These are phyloP conservation scores for Tuber borchii DNA, from an alignment of 495 filamentous ascomycete species.

Conservation along the genomic window DNA sequence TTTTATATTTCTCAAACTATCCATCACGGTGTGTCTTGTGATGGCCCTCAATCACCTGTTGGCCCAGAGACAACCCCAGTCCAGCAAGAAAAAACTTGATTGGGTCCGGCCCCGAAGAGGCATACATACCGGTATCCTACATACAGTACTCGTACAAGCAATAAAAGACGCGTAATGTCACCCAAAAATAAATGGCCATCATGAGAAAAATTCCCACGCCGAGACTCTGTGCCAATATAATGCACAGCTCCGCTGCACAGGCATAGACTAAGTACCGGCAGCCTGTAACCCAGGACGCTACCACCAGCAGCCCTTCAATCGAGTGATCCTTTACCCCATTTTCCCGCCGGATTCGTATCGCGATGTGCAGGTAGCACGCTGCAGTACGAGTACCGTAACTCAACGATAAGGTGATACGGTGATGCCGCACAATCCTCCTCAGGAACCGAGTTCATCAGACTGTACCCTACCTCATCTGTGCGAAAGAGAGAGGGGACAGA, in stretches of 20 bases:
- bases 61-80: neutral
- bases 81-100: neutral
- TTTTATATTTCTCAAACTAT: neutral
- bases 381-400: no score
- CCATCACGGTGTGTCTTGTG: neutral
- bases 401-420: neutral
- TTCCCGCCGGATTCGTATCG: neutral
- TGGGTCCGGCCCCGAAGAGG: neutral
- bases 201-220: neutral
- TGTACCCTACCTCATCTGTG: neutral
- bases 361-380: neutral
- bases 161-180: slow-evolving; percentile 1
- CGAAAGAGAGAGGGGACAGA: neutral
- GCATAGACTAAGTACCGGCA: no score
- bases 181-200: neutral
- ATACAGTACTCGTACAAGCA: no score
- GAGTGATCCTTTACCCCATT: neutral
- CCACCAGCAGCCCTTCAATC: neutral
- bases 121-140: neutral
- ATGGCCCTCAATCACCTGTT: neutral
- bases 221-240: neutral
- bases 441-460: neutral
- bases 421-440: neutral
- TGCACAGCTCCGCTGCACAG: neutral
- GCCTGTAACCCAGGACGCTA: neutral